A percentile compares a stretch with the other conserved stretches of the same genome.
Conservation (phyloP, 345 rosid genomes). For the Dipteronia dyeriana region DNA sequence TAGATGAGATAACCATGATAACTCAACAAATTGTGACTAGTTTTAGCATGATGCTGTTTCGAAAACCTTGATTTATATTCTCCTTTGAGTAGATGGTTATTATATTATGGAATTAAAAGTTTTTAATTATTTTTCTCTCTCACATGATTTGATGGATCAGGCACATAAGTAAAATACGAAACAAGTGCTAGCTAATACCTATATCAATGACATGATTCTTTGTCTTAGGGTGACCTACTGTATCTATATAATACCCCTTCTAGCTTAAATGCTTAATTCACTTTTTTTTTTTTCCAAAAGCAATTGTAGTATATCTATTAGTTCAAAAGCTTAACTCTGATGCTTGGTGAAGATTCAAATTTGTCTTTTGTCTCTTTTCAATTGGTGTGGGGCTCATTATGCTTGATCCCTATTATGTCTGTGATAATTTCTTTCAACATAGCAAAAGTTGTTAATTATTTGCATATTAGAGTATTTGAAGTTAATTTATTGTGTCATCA, state of each 20-base stretch:
- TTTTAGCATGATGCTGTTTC: neutral
- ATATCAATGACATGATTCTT: neutral
- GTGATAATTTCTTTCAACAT: neutral
- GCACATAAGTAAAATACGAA: neutral
- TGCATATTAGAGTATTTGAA: neutral
- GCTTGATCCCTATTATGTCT: slow-evolving; percentile 7
- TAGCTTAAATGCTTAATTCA: slow-evolving; percentile 11
- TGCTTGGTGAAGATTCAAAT: neutral
- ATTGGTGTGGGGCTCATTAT: neutral
- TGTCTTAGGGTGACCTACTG: neutral
- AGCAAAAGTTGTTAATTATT: neutral
- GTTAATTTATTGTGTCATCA: neutral
- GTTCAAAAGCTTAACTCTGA: slow-evolving; percentile 1
- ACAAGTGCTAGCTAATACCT: neutral
- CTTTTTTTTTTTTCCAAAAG: neutral
- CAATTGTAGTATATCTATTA: neutral
- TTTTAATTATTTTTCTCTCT: neutral
- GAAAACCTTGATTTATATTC: neutral
- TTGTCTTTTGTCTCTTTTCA: neutral
- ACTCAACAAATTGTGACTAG: neutral
- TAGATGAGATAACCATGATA: neutral
- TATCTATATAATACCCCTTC: neutral
- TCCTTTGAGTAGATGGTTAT: neutral
- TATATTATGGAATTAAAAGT: neutral
- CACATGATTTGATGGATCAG: neutral